Conservation (phyloP, 257 asterid species). For the Nicotiana knightiana region DNA sequence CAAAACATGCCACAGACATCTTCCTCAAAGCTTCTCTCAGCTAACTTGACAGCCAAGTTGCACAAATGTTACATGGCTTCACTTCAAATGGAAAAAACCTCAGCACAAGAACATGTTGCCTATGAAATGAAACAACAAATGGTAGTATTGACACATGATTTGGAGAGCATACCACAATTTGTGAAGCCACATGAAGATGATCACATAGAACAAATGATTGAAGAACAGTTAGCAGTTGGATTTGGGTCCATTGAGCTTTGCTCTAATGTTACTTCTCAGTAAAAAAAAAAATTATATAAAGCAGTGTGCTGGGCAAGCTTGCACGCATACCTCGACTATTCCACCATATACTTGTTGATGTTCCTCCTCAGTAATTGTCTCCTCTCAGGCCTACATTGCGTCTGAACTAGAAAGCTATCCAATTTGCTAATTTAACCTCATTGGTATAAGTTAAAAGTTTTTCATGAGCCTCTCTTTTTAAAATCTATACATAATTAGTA, state of each 20-base stretch:
- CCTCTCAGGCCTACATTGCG: background rate
- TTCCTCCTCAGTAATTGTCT: background rate
- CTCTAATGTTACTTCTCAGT: slow-evolving; percentile 26
- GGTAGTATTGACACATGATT: background rate
- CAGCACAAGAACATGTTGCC: background rate
- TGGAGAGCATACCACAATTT: slow-evolving; percentile 11
- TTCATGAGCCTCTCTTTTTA: background rate
- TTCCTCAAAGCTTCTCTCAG: slow-evolving; percentile 52
- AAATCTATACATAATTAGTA: background rate
- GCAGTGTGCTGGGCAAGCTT: background rate
- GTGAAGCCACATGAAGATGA: slow-evolving; percentile 55
- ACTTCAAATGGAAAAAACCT: slow-evolving; percentile 36
- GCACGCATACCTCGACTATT: background rate
- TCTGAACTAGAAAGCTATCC: background rate
- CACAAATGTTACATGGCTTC: slow-evolving; percentile 69
- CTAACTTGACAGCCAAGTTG: slow-evolving; percentile 68
- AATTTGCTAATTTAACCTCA: background rate
- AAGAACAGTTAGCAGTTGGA: slow-evolving; percentile 51
- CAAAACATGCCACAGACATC: slow-evolving; percentile 45
- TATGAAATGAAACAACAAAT: background rate
- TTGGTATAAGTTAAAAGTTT: background rate
- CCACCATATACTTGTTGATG: background rate
- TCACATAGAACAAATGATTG: slow-evolving; percentile 80
- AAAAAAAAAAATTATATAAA: background rate
- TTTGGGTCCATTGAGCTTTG: slow-evolving; percentile 60